Base-by-base conservation (phyloP, 495 filamentous ascomycete species). In the Penicillium alfredii region DNA sequence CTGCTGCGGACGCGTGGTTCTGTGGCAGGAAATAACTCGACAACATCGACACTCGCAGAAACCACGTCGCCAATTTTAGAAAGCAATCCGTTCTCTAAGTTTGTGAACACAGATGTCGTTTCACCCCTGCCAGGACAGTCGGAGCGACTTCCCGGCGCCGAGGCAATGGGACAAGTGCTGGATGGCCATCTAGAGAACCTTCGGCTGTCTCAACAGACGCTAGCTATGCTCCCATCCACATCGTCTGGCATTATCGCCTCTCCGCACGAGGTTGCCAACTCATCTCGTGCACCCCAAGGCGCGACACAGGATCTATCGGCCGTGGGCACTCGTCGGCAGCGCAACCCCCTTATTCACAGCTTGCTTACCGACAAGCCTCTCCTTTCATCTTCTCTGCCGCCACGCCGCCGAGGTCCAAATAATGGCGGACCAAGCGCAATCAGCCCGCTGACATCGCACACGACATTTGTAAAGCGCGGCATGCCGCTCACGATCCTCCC, bases 261-360 rank as follows among this genome's bases (percentile, higher is more conserved):
- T 4, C 87, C 92, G 3, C 55, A 73, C 17, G 87, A 93, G 44
- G 90, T 86, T 4, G 84, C 89, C 21, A 78, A 78, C 41, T 76
- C 76, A 22, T 67, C 76, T 19, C 56, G 63, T 32, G 19, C 66
- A 27, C 38, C 64, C 39, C 55, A 70, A 40, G 47, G 63, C 7
- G 47, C 61, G 17, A 13, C 44, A 4, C 35, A 56, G 8, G 51
- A 77, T 19, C 61, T 78, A 1, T 77, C 81, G 4, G 78, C 76
- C 30, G 84, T 88, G 1, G 75, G 77, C 29, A 88, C 86, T 0
- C 73, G 87, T 41, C 72, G 77, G 33, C 80, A 81, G 54, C 79
- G 84, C 45, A 97, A 99, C 52, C 88, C 89, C 1, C 72, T 99
- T 8, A 96, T 99, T 36, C 92, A 97, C 60, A 97, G 93, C 48